Percentiles rank a stretch among this genome's conserved stretches.
phyloP scores from a whole-genome alignment of 176 grass and related monocot species.

The Lolium rigidum region DNA sequence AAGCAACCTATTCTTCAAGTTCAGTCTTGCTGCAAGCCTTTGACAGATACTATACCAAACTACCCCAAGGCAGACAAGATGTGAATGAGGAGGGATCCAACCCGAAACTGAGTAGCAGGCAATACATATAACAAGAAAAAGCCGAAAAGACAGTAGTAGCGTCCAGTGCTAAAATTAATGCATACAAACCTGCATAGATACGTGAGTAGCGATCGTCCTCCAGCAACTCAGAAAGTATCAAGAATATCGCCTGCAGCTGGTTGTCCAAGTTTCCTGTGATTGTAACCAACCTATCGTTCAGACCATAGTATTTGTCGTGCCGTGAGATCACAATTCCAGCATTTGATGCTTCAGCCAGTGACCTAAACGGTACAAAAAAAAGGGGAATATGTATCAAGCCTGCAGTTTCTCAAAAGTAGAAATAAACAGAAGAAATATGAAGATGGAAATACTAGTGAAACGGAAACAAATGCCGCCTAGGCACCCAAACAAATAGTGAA shows the following conservation, averaged over 20 bases:
- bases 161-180: background rate
- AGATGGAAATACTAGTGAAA: background rate
- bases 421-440: background rate
- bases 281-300: background rate
- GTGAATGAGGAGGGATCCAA: background rate
- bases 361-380: conserved; percentile 7
- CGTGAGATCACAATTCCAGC: background rate
- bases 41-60: background rate
- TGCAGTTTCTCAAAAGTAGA: background rate
- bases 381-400: background rate
- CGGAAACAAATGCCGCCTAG: background rate
- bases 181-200: background rate
- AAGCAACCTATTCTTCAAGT: background rate
- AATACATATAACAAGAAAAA: background rate
- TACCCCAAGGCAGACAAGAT: background rate
- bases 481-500: background rate
- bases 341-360: background rate
- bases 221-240: conserved; percentile 7
- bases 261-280: conserved; percentile 19
- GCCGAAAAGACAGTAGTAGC: background rate
- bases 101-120: background rate
- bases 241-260: conserved; percentile 6
- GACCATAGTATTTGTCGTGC: background rate
- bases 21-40: background rate
- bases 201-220: background rate